Evolutionary conservation across 2,329 filamentous ascomycete species (phyloP).

Genomic region (Metarhizium guizhouense): DNA sequence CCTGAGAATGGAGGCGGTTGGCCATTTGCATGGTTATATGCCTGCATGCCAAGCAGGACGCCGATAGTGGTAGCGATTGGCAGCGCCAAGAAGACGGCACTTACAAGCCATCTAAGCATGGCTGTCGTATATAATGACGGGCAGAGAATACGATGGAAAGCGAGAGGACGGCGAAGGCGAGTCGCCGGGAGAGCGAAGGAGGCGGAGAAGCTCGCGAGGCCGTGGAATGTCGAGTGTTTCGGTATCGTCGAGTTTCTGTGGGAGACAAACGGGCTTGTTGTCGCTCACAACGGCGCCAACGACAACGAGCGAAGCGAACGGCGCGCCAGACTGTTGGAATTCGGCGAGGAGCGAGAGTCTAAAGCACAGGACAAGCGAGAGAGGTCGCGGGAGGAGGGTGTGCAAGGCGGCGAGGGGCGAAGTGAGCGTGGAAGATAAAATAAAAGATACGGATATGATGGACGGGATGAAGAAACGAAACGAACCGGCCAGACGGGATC

Average conservation of each 20-base stretch:
- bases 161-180: background rate
- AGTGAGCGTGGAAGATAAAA: background rate
- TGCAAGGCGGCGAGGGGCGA: background rate
- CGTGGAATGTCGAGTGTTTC: background rate
- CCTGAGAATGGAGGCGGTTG: conserved; percentile 32
- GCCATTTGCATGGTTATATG: conserved; percentile 31
- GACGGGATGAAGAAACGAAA: background rate
- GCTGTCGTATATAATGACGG: conserved; percentile 4
- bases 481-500: too few relatives aligned
- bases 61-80: conserved; percentile 41
- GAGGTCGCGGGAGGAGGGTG: background rate
- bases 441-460: background rate
- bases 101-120: conserved; percentile 39
- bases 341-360: background rate
- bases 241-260: background rate
- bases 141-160: background rate
- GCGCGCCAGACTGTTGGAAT: background rate
- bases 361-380: background rate
- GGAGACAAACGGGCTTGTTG: background rate
- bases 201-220: too few relatives aligned
- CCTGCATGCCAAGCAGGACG: conserved; percentile 39
- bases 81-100: conserved; percentile 38
- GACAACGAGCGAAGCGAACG: conserved; percentile 6
- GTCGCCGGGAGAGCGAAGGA: too few relatives aligned
- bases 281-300: background rate